Conservation (phyloP, 352 stramenopile genomes). For the Globisporangium yorkense region DNA sequence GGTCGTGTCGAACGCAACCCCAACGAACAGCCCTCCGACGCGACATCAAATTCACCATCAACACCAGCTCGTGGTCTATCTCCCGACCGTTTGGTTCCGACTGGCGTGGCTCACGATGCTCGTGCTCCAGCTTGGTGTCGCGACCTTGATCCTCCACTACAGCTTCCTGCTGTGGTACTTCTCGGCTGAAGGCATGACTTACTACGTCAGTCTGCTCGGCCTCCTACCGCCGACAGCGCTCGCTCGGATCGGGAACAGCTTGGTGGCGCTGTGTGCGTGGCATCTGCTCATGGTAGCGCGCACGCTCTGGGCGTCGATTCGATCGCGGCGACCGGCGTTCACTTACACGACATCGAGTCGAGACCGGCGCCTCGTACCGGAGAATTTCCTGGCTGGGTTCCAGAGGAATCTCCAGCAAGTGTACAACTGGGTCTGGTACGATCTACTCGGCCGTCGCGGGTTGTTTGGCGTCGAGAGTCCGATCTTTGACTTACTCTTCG, state of each 20-base stretch:
- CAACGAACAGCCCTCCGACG: neutral
- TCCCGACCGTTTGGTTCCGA: conserved; percentile 8
- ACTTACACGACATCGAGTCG: neutral
- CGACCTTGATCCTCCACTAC: conserved; percentile 1
- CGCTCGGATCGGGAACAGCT: neutral
- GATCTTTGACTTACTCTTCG: conserved; percentile 8
- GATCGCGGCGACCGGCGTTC: conserved; percentile 3
- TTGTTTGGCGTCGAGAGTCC: conserved; percentile 13
- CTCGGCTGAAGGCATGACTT: conserved; percentile 2
- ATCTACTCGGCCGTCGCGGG: conserved; percentile 9
- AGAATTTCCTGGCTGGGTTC: neutral
- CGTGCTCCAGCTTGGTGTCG: conserved; percentile 3
- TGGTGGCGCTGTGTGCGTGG: conserved; percentile 5
- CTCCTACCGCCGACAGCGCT: conserved; percentile 1
- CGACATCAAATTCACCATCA: neutral
- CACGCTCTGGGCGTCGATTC: conserved; percentile 4
- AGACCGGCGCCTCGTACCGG: neutral
- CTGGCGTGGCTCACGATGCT: conserved; percentile 2
- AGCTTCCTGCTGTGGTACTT: conserved; percentile 3
- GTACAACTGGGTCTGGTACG: conserved; percentile 7
- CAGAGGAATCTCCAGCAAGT: neutral
- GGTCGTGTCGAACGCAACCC: neutral
- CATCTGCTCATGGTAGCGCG: conserved; percentile 5
- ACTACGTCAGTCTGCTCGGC: conserved; percentile 5
- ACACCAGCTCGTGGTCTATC: neutral